A percentile compares a stretch with the other conserved stretches of the same genome.
These are phyloP conservation scores for Moesziomyces aphidis DNA, from an alignment of 1,284 basidiomycete species.

Conservation along the genomic window DNA sequence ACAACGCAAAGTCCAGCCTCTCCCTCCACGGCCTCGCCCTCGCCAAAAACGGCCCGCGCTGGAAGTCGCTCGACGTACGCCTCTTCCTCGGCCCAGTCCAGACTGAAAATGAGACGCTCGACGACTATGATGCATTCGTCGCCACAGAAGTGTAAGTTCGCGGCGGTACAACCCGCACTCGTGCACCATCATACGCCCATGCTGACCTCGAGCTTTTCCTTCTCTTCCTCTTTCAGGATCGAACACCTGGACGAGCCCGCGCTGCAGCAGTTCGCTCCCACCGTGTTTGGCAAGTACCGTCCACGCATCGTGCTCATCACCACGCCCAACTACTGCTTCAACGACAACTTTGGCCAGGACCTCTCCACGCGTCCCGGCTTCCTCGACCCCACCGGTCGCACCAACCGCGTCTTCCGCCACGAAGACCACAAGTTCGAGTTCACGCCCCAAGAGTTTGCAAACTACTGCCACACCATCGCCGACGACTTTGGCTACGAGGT, in stretches of 20 bases:
- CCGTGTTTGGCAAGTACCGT: slow-evolving; percentile 84
- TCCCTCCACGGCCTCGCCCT: slow-evolving; percentile 48
- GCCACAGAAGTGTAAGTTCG: slow-evolving; percentile 82
- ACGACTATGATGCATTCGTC: slow-evolving; percentile 82
- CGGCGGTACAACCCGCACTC: background rate
- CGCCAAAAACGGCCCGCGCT: slow-evolving; percentile 39
- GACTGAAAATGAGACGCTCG: slow-evolving; percentile 79
- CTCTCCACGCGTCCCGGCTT: slow-evolving; percentile 70
- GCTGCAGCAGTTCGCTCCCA: slow-evolving; percentile 81
- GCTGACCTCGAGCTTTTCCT: slow-evolving; percentile 2
- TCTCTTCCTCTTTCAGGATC: slow-evolving; percentile 76
- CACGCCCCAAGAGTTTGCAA: slow-evolving; percentile 81
- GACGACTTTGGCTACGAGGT: slow-evolving; percentile 80
- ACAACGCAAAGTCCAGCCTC: slow-evolving; percentile 44
- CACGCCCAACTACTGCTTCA: slow-evolving; percentile 90
- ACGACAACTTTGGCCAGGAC: slow-evolving; percentile 76
- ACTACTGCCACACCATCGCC: slow-evolving; percentile 77
- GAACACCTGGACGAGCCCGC: slow-evolving; percentile 83
- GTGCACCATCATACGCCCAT: background rate
- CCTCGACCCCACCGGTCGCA: slow-evolving; percentile 81
- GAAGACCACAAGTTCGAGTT: slow-evolving; percentile 93
- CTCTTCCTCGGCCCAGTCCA: slow-evolving; percentile 78
- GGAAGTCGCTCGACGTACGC: slow-evolving; percentile 50
- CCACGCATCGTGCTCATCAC: slow-evolving; percentile 84
- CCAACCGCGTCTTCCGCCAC: slow-evolving; percentile 75